phyloP scores from a whole-genome alignment of 768 basidiomycete species.

The Mycena maculata region DNA sequence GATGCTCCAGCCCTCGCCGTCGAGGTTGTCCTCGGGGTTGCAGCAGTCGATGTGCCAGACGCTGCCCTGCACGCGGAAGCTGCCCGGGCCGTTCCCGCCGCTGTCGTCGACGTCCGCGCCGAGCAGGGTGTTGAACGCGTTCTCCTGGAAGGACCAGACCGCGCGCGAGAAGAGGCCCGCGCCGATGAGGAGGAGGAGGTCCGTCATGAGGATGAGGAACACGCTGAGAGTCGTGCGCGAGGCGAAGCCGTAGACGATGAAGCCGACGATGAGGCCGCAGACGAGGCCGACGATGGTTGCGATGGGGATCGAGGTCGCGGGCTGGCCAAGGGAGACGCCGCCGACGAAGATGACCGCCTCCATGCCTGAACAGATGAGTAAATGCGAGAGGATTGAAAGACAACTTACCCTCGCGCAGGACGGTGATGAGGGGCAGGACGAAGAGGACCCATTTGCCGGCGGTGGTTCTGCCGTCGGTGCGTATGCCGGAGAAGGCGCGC shows the following conservation, averaged over 20 bases:
- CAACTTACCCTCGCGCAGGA: slow-evolving; percentile 84
- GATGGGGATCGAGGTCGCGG: slow-evolving; percentile 88
- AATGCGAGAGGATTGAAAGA: neutral
- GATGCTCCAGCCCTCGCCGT: slow-evolving; percentile 76
- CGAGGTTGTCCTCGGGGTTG: slow-evolving; percentile 66
- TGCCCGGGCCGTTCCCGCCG: slow-evolving; percentile 83
- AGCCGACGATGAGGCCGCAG: slow-evolving; percentile 79
- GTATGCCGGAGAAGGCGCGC: slow-evolving; percentile 65
- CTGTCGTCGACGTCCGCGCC: slow-evolving; percentile 80
- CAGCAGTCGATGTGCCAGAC: slow-evolving; percentile 93
- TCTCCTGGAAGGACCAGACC: slow-evolving; percentile 75
- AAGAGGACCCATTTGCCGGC: slow-evolving; percentile 90
- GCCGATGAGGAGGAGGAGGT: slow-evolving; percentile 92
- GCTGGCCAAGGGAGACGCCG: slow-evolving; percentile 87
- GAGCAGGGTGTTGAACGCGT: slow-evolving; percentile 75
- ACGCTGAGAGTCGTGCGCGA: slow-evolving; percentile 80
- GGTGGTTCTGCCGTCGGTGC: slow-evolving; percentile 60
- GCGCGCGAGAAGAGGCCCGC: slow-evolving; percentile 91
- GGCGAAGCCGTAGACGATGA: slow-evolving; percentile 83
- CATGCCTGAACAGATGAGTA: slow-evolving; percentile 58
- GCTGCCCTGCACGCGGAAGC: slow-evolving; percentile 81
- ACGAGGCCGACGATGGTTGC: slow-evolving; percentile 89
- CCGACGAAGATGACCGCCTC: slow-evolving; percentile 96
- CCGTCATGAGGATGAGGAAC: slow-evolving; percentile 94
- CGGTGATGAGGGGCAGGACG: slow-evolving; percentile 89